These are phyloP conservation scores for Beauveria varroae DNA, from an alignment of 2,329 filamentous ascomycete species.

Conservation along the genomic window DNA sequence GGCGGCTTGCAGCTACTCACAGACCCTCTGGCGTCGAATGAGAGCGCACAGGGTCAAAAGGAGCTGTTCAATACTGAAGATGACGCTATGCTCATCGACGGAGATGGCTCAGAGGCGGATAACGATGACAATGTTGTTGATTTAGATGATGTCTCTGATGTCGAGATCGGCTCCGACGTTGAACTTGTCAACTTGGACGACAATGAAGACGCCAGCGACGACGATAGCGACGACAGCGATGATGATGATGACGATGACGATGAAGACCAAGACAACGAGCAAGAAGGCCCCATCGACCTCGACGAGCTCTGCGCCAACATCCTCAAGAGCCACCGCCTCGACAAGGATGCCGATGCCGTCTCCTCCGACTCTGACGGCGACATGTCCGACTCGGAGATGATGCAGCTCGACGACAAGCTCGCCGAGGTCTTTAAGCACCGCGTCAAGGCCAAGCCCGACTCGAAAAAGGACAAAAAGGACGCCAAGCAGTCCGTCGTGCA, in stretches of 20 bases:
- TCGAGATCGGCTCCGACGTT: conserved; percentile 43
- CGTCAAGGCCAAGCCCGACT: conserved; percentile 52
- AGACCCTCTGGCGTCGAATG: conserved; percentile 68
- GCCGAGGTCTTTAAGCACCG: conserved; percentile 78
- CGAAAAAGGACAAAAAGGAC: conserved; percentile 79
- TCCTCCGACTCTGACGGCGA: conserved; percentile 60
- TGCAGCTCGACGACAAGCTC: conserved; percentile 75
- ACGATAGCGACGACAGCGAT: conserved; percentile 32
- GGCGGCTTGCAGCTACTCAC: conserved; percentile 60
- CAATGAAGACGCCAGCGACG: conserved; percentile 36
- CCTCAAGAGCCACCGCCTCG: conserved; percentile 61
- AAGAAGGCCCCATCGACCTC: conserved; percentile 42
- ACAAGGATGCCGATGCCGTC: conserved; percentile 50
- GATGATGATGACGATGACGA: conserved; percentile 40
- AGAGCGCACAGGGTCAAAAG: conserved; percentile 76
- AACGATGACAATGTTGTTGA: conserved; percentile 26
- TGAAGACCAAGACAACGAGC: conserved; percentile 36
- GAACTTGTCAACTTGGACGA: conserved; percentile 37
- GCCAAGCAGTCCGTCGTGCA: conserved; percentile 84
- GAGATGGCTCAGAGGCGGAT: conserved; percentile 30
- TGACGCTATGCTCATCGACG: conserved; percentile 48
- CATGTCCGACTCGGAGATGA: conserved; percentile 96
- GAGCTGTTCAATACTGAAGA: conserved; percentile 72
- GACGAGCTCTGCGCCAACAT: conserved; percentile 72
- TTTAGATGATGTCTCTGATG: conserved; percentile 33